Percentiles rank a stretch among this genome's conserved stretches.
Conservation (phyloP, 2,329 filamentous ascomycete species). For the Sporothrix protearum region DNA sequence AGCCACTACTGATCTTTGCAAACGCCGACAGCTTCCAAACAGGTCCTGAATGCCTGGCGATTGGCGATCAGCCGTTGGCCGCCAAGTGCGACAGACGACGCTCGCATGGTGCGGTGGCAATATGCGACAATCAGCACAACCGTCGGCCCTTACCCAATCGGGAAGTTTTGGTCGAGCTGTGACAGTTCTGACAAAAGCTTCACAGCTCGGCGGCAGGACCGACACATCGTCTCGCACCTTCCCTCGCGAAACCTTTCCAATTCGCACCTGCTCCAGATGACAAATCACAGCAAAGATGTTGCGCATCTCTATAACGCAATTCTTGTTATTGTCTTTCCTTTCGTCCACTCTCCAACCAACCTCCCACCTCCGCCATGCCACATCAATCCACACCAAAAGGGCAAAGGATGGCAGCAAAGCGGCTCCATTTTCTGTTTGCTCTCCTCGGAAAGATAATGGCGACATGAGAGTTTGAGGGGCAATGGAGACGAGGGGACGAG, state of each 20-base stretch:
- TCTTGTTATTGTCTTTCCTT: background rate
- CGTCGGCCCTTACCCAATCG: conserved; percentile 17
- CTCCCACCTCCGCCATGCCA: background rate
- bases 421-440: background rate
- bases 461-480: too few species aligned
- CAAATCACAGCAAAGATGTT: too few species aligned
- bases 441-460: background rate
- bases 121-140: too few species aligned
- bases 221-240: background rate
- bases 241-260: background rate
- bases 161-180: conserved; percentile 25
- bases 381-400: conserved; percentile 6
- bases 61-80: background rate
- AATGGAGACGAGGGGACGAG: too few species aligned
- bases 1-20: background rate
- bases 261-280: background rate
- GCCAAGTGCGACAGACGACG: background rate
- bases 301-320: too few species aligned
- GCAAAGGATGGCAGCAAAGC: background rate
- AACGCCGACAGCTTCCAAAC: background rate
- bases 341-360: background rate
- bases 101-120: background rate
- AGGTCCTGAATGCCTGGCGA: background rate
- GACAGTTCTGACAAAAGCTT: too few species aligned
- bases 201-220: background rate